Conservation (phyloP, 1,284 basidiomycete genomes). For the Golubevia sp. region DNA sequence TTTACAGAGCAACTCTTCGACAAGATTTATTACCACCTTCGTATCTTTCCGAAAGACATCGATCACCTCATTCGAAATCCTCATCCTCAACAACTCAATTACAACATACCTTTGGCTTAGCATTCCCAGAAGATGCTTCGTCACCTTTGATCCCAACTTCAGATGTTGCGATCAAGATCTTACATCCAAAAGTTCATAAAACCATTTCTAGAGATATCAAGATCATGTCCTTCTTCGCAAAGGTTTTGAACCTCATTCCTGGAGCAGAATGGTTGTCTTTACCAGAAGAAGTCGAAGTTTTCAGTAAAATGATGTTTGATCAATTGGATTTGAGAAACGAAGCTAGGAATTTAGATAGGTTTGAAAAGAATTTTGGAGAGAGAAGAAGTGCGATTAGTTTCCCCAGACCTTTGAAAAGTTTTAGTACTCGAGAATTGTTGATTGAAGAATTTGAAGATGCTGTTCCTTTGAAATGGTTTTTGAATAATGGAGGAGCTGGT, state of each 20-base stretch:
- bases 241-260: constrained; percentile 77
- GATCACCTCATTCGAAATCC: constrained; percentile 16
- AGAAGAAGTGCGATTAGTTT: constrained; percentile 81
- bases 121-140: constrained; percentile 66
- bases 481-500: constrained; percentile 83
- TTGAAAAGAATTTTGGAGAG: constrained; percentile 81
- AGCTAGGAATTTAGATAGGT: constrained; percentile 81
- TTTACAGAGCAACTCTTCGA: constrained; percentile 82
- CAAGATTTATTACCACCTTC: constrained; percentile 75
- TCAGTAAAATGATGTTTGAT: constrained; percentile 95
- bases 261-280: constrained; percentile 96
- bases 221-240: constrained; percentile 93
- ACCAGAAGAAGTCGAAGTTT: constrained; percentile 91
- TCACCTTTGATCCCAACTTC: constrained; percentile 75
- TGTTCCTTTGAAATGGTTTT: constrained; percentile 83
- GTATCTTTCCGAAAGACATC: constrained; percentile 59
- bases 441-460: constrained; percentile 95
- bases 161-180: constrained; percentile 91
- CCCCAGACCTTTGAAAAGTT: constrained; percentile 80
- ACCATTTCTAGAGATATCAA: constrained; percentile 84
- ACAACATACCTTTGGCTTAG: constrained; percentile 42
- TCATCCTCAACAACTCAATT: no score
- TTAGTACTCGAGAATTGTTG: constrained; percentile 79
- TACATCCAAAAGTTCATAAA: constrained; percentile 78
- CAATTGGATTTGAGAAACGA: constrained; percentile 92